Evolutionary conservation across 352 stramenopile genomes (phyloP), one percentile per base, ranked within the genome.

Genomic region (Globisporangium yorkense): DNA sequence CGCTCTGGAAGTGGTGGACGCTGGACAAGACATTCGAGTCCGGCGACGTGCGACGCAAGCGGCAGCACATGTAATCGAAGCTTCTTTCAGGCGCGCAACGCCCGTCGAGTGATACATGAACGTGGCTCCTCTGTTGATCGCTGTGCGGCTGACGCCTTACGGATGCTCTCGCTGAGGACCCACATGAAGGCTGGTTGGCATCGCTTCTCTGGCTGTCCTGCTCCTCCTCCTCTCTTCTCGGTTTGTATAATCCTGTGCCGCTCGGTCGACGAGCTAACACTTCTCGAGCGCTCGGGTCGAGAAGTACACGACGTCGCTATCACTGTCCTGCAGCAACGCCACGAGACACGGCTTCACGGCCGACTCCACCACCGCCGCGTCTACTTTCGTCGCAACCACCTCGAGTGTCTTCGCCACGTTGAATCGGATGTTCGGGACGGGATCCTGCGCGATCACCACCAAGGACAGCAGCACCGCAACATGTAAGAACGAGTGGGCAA

Each of bases 391-490:
- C 33, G 72, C 80, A 2, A 99, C 75, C 20, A 80, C 78, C 56
- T 96, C 80, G 33, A 99, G 72, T 31, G 88, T 96, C 77, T 99
- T 99, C 24, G 96, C 95, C 39, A 99, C 95, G 72, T 99, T 99
- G 65, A 99, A 99, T 27, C 97, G 90, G 54, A 99, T 98, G 74
- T 99, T 99, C 3, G 97, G 90, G 10, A 99, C 92, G n/a, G 88
- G 84, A 63, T 96, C 87, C 81, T 96, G 62, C 52, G 67, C 50
- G 9, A 62, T 21, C 56, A 2, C 2, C 33, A 37, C 33, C 13
- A 46, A n/a, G 5, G 40, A 46, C 40, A 46, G 16, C n/a, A 48
- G 20, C 18, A 48, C 7, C 18, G 43, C 15, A 9, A 41, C 24
- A 9, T 41, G 35, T 37, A 37, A 37, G 9, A 37, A 37, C 35